Percentiles rank a stretch among this genome's conserved stretches.
phyloP scores from a whole-genome alignment of 768 basidiomycete genomes.

The Mycena rebaudengoi region DNA sequence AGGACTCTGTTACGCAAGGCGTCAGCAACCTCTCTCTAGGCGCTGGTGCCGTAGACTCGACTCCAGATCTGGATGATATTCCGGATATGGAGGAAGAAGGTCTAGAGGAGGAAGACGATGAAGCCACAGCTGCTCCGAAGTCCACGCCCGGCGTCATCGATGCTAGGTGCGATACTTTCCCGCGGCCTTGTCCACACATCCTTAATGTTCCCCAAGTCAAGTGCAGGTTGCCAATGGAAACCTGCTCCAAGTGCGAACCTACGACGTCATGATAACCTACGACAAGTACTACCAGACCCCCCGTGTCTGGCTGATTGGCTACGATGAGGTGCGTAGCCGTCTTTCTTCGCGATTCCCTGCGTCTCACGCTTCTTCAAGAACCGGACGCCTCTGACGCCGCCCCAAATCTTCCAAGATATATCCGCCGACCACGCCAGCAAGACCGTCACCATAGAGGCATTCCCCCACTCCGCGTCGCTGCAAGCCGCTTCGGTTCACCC shows the following conservation, averaged over 20 bases:
- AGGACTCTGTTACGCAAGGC: conserved; percentile 45
- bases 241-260: conserved; percentile 94
- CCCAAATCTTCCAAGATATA: conserved; percentile 96
- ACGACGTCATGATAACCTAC: conserved; percentile 99
- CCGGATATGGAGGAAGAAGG: conserved; percentile 99
- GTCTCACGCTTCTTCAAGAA: conserved; percentile 60
- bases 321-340: conserved; percentile 79
- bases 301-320: conserved; percentile 96
- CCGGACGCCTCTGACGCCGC: conserved; percentile 84
- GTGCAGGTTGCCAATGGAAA: conserved; percentile 79
- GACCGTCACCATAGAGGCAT: conserved; percentile 97
- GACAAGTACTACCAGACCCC: conserved; percentile 99
- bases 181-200: neutral
- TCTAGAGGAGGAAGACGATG: conserved; percentile 82
- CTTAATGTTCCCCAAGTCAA: conserved; percentile 48
- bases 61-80: conserved; percentile 96
- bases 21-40: conserved; percentile 58
- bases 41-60: conserved; percentile 51
- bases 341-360: neutral
- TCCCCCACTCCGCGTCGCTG: conserved; percentile 90
- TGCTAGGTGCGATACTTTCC: conserved; percentile 52
- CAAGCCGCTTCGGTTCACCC: conserved; percentile 96
- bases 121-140: conserved; percentile 78
- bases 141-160: conserved; percentile 48
- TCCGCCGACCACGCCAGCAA: conserved; percentile 98